Percentiles rank a stretch among this genome's conserved stretches.
Evolutionary conservation across 179 eudicot species (phyloP).

Genomic region (Carnegiea gigantea): DNA sequence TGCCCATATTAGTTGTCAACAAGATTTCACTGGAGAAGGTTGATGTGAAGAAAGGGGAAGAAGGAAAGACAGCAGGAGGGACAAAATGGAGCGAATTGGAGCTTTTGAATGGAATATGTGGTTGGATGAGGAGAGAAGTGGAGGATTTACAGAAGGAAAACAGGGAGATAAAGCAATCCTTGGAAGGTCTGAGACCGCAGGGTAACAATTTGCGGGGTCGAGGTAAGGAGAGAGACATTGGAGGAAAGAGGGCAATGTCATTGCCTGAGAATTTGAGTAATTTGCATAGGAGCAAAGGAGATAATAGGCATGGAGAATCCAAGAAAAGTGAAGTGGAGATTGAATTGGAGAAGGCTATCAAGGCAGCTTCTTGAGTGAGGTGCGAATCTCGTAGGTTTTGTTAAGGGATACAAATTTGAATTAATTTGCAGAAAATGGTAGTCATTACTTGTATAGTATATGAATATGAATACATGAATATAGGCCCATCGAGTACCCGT

Average conservation of each 20-base stretch:
- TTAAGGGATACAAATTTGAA: not conserved
- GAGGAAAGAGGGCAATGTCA: not conserved
- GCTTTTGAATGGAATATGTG: constrained; percentile 69
- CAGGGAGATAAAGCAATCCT: constrained; percentile 52
- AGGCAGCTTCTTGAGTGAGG: not conserved
- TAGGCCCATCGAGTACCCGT: no score
- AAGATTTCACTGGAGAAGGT: constrained; percentile 77
- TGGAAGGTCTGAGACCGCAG: constrained; percentile 51
- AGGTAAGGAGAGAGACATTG: constrained; percentile 20
- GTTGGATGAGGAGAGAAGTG: constrained; percentile 71
- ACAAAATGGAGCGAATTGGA: constrained; percentile 44
- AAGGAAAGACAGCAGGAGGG: constrained; percentile 26
- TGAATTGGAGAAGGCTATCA: constrained; percentile 6
- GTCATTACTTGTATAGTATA: not conserved
- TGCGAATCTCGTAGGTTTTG: not conserved
- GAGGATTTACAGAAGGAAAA: constrained; percentile 60
- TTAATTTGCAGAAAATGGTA: not conserved
- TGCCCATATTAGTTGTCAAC: constrained; percentile 70
- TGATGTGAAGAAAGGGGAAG: constrained; percentile 46
- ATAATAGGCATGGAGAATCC: not conserved
- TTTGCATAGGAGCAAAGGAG: constrained; percentile 36
- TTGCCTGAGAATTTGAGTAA: constrained; percentile 34
- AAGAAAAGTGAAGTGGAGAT: constrained; percentile 23
- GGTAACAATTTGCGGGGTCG: constrained; percentile 25
- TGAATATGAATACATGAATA: not conserved